These are phyloP conservation scores for Monoraphidium neglectum DNA, from an alignment of 139 green algal species.

Conservation along the genomic window DNA sequence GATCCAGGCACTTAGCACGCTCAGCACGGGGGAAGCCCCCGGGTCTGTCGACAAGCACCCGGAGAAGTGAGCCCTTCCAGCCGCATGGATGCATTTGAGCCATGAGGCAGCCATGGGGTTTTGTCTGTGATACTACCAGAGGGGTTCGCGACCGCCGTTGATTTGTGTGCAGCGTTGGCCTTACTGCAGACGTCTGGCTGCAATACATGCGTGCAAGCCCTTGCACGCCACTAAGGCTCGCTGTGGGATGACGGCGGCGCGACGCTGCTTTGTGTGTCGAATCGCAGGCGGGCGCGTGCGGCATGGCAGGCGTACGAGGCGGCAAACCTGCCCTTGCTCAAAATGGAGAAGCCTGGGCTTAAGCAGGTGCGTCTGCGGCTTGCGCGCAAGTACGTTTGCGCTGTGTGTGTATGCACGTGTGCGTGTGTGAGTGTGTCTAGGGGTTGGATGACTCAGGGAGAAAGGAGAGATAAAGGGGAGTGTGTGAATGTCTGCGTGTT, in stretches of 20 bases:
- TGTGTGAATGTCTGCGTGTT: neutral
- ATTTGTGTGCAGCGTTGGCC: too few species aligned
- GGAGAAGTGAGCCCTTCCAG: conserved; percentile 61
- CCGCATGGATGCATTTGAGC: neutral
- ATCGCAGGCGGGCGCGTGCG: conserved; percentile 58
- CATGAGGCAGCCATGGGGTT: neutral
- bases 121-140: neutral
- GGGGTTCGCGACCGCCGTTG: neutral
- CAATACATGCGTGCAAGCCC: neutral
- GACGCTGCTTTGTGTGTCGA: too few species aligned
- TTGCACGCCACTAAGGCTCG: too few species aligned
- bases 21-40: neutral
- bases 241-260: too few species aligned
- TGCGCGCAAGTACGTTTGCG: neutral
- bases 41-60: conserved; percentile 73
- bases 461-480: too few species aligned
- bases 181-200: too few species aligned
- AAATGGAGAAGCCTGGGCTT: conserved; percentile 77
- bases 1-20: conserved; percentile 12
- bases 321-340: conserved; percentile 55
- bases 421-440: conserved; percentile 15
- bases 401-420: neutral
- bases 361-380: conserved; percentile 32
- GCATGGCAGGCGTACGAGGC: conserved; percentile 70
- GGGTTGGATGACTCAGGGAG: neutral